Evolutionary conservation across 257 asterid genomes (phyloP).

Genomic region (Nyctanthes arbortristis): DNA sequence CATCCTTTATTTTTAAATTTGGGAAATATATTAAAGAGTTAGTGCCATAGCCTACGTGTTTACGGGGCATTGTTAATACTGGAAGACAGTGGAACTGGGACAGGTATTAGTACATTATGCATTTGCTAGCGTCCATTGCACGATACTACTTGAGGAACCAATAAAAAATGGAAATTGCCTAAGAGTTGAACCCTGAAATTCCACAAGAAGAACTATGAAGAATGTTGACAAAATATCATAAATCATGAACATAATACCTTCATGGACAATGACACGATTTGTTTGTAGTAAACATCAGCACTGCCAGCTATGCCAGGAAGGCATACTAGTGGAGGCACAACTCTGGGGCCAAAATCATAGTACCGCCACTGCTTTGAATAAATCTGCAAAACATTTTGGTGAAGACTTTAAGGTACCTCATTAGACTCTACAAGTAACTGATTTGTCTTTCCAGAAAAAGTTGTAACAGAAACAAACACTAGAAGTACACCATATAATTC

Average conservation of each 20-base stretch:
- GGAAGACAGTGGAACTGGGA: neutral
- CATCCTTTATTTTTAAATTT: neutral
- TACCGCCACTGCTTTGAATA: conserved; percentile 97
- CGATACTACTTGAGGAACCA: neutral
- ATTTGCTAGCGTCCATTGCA: neutral
- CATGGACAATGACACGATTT: conserved; percentile 89
- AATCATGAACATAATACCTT: conserved; percentile 54
- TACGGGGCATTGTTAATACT: neutral
- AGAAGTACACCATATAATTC: neutral
- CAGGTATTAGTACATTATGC: neutral
- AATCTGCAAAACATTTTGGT: conserved; percentile 49
- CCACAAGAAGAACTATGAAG: neutral
- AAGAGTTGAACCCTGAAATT: neutral
- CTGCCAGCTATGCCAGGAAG: conserved; percentile 96
- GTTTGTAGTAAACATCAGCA: conserved; percentile 96
- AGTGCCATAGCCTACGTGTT: neutral
- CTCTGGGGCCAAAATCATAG: conserved; percentile 97
- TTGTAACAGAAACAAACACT: conserved; percentile 3
- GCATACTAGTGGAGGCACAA: conserved; percentile 90
- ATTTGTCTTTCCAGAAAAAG: conserved; percentile 4
- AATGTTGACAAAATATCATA: neutral
- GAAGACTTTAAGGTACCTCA: neutral
- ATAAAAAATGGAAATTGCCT: neutral
- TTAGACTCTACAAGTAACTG: neutral
- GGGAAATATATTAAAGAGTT: neutral